A percentile compares a stretch with the other conserved stretches of the same genome.
Conservation (phyloP, 805 yeast genomes). For the Yarrowia sp. region DNA sequence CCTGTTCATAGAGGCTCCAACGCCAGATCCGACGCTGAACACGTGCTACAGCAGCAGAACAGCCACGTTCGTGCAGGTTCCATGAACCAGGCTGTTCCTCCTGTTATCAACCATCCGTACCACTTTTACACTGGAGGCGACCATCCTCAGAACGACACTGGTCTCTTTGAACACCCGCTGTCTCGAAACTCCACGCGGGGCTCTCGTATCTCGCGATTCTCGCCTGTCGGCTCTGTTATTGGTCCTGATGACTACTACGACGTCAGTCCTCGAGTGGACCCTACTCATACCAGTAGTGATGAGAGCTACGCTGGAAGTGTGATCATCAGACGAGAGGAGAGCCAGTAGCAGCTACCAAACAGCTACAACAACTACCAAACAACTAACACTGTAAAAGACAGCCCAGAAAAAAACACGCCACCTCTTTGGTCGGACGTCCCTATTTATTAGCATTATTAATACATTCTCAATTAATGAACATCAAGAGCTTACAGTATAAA, state of each 20-base stretch:
- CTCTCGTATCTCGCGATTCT: conserved; percentile 22
- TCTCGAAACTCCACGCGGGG: conserved; percentile 11
- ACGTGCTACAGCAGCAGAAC: conserved; percentile 19
- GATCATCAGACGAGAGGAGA: conserved; percentile 27
- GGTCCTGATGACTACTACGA: conserved; percentile 30
- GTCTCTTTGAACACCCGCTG: conserved; percentile 22
- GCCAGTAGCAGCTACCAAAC: not conserved
- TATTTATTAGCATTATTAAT: conserved; percentile 27
- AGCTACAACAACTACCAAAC: not conserved
- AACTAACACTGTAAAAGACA: conserved; percentile 15
- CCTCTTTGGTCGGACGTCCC: not conserved
- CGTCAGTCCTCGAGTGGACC: conserved; percentile 8
- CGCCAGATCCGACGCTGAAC: conserved; percentile 22
- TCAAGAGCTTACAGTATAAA: no score
- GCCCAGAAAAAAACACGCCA: not conserved
- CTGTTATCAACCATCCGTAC: conserved; percentile 23
- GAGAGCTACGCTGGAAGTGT: conserved; percentile 38
- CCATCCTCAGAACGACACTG: conserved; percentile 28
- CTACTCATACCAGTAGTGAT: conserved; percentile 3
- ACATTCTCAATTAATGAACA: no score
- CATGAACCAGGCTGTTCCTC: conserved; percentile 8
- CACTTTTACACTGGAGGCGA: conserved; percentile 26
- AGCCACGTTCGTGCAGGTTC: conserved; percentile 24
- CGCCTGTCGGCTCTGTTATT: conserved; percentile 26
- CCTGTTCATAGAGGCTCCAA: conserved; percentile 29